Percentiles rank a stretch among this genome's conserved stretches.
Evolutionary conservation across 768 basidiomycete species (phyloP).

Genomic region (Melanogaster broomeanus): DNA sequence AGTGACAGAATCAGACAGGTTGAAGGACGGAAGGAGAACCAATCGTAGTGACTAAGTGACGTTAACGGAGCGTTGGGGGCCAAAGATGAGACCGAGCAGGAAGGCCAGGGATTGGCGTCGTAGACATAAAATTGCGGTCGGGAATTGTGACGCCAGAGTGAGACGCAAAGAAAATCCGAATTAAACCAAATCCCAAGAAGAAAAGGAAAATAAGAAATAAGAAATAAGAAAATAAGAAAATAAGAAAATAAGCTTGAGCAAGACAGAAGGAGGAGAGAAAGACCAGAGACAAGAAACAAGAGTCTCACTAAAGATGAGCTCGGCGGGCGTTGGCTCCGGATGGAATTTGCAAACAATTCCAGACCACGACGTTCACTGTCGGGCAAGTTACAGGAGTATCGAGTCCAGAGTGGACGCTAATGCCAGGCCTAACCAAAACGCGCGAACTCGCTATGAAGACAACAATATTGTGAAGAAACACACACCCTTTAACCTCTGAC

Average conservation of each 20-base stretch:
- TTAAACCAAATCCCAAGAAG: slow-evolving; percentile 4
- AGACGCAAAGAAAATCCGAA: slow-evolving; percentile 6
- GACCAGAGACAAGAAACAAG: slow-evolving; percentile 1
- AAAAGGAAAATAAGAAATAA: slow-evolving; percentile 3
- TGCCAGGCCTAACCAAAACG: neutral
- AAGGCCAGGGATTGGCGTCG: slow-evolving; percentile 14
- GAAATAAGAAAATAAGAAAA: too few relatives aligned
- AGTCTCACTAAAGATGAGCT: slow-evolving; percentile 2
- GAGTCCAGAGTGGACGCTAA: neutral
- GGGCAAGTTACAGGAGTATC: neutral
- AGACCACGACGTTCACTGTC: neutral
- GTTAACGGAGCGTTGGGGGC: slow-evolving; percentile 12
- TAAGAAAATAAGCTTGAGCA: slow-evolving; percentile 5
- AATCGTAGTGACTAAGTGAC: slow-evolving; percentile 3
- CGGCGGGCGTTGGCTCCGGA: neutral
- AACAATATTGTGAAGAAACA: neutral
- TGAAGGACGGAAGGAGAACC: slow-evolving; percentile 8
- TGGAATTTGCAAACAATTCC: slow-evolving; percentile 2
- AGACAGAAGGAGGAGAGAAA: slow-evolving; percentile 3
- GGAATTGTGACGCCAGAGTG: slow-evolving; percentile 7
- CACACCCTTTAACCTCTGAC: slow-evolving; percentile 16
- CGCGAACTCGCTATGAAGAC: neutral
- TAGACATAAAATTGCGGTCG: slow-evolving; percentile 22
- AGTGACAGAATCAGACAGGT: slow-evolving; percentile 15
- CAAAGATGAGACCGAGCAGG: slow-evolving; percentile 2